These are phyloP conservation scores for Fraxinus angustifolia DNA, from an alignment of 305 asterid genomes.

Conservation along the genomic window DNA sequence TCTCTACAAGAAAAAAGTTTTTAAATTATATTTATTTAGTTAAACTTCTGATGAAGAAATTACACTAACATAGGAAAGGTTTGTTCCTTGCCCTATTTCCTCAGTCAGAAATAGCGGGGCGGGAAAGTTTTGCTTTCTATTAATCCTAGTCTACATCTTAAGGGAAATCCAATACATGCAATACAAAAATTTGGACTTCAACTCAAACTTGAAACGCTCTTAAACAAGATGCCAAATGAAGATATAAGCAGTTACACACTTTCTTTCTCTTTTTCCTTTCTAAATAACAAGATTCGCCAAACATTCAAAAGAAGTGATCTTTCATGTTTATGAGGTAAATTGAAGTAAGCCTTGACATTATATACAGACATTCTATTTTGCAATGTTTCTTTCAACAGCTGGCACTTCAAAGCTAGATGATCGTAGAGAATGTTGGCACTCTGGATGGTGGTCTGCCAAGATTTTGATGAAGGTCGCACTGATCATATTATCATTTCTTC, in stretches of 20 bases:
- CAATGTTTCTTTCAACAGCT: slow-evolving; percentile 51
- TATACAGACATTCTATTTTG: slow-evolving; percentile 40
- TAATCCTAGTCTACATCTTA: neutral
- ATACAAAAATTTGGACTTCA: neutral
- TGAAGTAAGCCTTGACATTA: slow-evolving; percentile 26
- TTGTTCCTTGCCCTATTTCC: neutral
- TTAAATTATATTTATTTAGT: neutral
- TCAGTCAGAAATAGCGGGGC: neutral
- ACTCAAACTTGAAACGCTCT: neutral
- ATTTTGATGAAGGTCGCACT: slow-evolving; percentile 32
- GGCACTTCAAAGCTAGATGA: slow-evolving; percentile 44
- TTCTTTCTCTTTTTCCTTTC: neutral
- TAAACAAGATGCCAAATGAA: neutral
- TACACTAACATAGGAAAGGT: neutral
- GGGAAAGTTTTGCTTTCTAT: neutral
- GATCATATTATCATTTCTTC: slow-evolving; percentile 35
- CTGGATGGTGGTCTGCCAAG: slow-evolving; percentile 55
- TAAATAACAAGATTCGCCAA: neutral
- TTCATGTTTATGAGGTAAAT: neutral
- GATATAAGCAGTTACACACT: neutral
- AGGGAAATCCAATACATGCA: neutral
- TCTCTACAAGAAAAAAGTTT: neutral
- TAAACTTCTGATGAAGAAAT: neutral
- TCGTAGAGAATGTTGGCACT: slow-evolving; percentile 48
- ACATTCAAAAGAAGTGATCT: neutral